These are phyloP conservation scores for Jamesozyma hellenica DNA, from an alignment of 805 yeast species.

Conservation along the genomic window DNA sequence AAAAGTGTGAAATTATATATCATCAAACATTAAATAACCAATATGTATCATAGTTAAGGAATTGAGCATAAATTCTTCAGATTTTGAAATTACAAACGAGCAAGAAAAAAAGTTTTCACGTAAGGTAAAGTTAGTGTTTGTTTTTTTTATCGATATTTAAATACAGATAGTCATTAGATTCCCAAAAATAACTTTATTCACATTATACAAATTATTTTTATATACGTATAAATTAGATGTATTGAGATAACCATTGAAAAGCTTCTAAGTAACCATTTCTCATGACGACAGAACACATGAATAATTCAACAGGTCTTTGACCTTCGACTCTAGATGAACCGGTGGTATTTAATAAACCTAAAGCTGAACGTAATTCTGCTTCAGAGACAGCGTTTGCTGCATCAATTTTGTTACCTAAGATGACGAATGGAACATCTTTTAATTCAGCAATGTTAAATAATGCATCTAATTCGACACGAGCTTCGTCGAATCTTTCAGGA, in stretches of 20 bases:
- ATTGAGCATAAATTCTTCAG: no score
- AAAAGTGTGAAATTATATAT: background rate
- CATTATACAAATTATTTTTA: background rate
- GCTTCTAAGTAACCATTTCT: slow-evolving; percentile 98
- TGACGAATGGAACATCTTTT: slow-evolving; percentile 77
- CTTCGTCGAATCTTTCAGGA: slow-evolving; percentile 87
- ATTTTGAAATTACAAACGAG: no score
- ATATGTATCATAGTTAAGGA: no score
- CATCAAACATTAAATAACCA: background rate
- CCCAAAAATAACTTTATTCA: no score
- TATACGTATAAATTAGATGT: slow-evolving; percentile 43
- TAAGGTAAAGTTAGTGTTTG: no score
- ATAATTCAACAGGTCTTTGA: slow-evolving; percentile 87
- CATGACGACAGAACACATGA: slow-evolving; percentile 97
- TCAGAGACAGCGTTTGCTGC: slow-evolving; percentile 90
- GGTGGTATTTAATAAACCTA: slow-evolving; percentile 81
- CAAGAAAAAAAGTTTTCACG: no score
- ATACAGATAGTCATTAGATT: background rate
- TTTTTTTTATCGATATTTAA: no score
- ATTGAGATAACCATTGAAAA: slow-evolving; percentile 95
- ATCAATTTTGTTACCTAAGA: slow-evolving; percentile 95
- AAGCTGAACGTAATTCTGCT: slow-evolving; percentile 81
- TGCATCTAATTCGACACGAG: slow-evolving; percentile 89
- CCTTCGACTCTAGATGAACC: slow-evolving; percentile 68
- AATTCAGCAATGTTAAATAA: slow-evolving; percentile 89